Evolutionary conservation across 352 stramenopile genomes (phyloP).

Genomic region (Globisporangium sylvaticum): DNA sequence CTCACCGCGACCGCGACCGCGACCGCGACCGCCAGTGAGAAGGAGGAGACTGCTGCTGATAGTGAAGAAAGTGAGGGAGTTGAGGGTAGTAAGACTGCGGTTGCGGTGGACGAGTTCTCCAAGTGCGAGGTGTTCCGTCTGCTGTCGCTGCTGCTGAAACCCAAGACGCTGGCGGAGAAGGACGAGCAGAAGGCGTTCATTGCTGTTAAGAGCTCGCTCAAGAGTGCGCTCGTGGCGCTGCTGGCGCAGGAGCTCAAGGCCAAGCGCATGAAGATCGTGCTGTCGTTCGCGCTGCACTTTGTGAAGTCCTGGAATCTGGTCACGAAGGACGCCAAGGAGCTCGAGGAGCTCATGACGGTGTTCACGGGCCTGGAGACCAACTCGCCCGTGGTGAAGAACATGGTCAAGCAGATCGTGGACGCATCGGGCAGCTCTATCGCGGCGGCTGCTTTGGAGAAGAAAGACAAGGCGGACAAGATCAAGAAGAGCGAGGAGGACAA

Average conservation of each 20-base stretch:
- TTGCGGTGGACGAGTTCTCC: constrained; percentile 70
- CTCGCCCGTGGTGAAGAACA: constrained; percentile 68
- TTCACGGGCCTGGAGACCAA: constrained; percentile 45
- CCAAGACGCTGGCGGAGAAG: constrained; percentile 41
- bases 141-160: constrained; percentile 56
- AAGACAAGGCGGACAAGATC: constrained; percentile 12
- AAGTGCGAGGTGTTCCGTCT: constrained; percentile 73
- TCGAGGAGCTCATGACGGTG: constrained; percentile 37
- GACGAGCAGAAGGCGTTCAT: constrained; percentile 37
- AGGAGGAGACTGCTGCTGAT: constrained; percentile 6
- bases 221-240: constrained; percentile 41
- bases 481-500: constrained; percentile 3
- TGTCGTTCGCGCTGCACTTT: constrained; percentile 63
- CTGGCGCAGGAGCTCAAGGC: constrained; percentile 49
- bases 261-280: constrained; percentile 74
- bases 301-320: constrained; percentile 56
- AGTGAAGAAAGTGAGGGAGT: neutral
- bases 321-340: constrained; percentile 18
- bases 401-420: constrained; percentile 62
- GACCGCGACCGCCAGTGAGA: constrained; percentile 30
- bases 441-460: constrained; percentile 10
- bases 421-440: constrained; percentile 16
- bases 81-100: neutral
- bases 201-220: constrained; percentile 27
- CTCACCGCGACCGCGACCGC: constrained; percentile 43